Conservation (phyloP, 441 rosid genomes). For the Theobroma grandiflorum region DNA sequence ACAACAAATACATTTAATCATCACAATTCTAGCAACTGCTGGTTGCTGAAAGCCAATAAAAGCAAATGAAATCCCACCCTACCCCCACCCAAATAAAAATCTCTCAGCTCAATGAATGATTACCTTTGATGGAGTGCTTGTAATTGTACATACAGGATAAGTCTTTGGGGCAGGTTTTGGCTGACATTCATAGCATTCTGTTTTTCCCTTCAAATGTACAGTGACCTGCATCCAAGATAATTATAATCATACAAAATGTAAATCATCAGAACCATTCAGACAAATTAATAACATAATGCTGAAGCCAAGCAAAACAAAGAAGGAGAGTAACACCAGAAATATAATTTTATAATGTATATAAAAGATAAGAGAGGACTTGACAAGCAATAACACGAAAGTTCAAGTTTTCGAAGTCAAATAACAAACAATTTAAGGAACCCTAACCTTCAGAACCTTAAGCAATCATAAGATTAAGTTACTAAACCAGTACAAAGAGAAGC, state of each 20-base stretch:
- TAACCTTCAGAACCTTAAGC: neutral
- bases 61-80: conserved; percentile 9
- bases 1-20: conserved; percentile 7
- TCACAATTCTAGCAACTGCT: neutral
- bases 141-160: conserved; percentile 98
- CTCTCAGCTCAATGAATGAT: conserved; percentile 5
- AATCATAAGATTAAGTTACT: neutral
- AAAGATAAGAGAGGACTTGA: neutral
- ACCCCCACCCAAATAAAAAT: conserved; percentile 7
- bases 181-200: conserved; percentile 97
- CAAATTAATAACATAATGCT: conserved; percentile 8
- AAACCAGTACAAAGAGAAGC: neutral
- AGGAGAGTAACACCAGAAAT: neutral
- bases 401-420: neutral
- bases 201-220: conserved; percentile 87
- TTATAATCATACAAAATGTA: conserved; percentile 12
- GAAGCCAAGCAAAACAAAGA: neutral
- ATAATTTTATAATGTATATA: neutral
- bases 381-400: conserved; percentile 10
- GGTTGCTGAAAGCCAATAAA: conserved; percentile 6
- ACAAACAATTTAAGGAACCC: conserved; percentile 1
- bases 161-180: conserved; percentile 98
- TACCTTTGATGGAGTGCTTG: conserved; percentile 99
- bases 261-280: conserved; percentile 31
- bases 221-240: conserved; percentile 66